These are phyloP conservation scores for Chalciporus sp. DNA, from an alignment of 1,284 basidiomycete species.

Conservation along the genomic window DNA sequence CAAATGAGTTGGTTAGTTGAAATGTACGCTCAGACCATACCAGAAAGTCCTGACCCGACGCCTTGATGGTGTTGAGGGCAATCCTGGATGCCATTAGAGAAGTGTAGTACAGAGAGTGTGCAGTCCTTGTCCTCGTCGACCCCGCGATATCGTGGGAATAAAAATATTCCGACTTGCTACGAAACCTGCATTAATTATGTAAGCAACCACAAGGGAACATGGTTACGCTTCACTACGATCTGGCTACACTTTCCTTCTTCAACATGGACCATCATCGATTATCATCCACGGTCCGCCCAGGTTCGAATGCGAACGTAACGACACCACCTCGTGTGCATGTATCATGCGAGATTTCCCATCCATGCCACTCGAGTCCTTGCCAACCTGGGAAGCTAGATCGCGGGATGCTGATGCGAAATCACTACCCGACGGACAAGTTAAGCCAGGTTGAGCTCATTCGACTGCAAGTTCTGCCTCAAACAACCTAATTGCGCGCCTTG, in stretches of 20 bases:
- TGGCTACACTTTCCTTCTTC: not conserved
- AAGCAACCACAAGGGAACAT: constrained; percentile 2
- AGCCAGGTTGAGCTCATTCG: not conserved
- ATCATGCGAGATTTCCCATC: not conserved
- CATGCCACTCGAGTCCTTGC: not conserved
- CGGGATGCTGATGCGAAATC: not conserved
- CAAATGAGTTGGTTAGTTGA: constrained; percentile 10
- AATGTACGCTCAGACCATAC: not conserved
- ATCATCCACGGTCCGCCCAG: not conserved
- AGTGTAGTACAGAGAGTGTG: constrained; percentile 28
- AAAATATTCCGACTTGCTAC: constrained; percentile 47
- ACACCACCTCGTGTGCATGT: too few relatives aligned
- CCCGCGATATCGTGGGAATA: constrained; percentile 38
- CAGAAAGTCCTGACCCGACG: constrained; percentile 49
- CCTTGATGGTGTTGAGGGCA: constrained; percentile 63
- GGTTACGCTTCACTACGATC: not conserved
- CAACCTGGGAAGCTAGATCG: not conserved
- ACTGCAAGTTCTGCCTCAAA: not conserved
- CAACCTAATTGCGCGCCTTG: not conserved
- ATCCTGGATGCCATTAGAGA: constrained; percentile 69
- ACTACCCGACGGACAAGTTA: not conserved
- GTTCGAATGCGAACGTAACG: too few relatives aligned
- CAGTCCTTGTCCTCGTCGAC: constrained; percentile 21
- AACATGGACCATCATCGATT: not conserved
- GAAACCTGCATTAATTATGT: constrained; percentile 27